phyloP scores from a whole-genome alignment of 2,329 filamentous ascomycete species.

The Aspergillus calidoustus region DNA sequence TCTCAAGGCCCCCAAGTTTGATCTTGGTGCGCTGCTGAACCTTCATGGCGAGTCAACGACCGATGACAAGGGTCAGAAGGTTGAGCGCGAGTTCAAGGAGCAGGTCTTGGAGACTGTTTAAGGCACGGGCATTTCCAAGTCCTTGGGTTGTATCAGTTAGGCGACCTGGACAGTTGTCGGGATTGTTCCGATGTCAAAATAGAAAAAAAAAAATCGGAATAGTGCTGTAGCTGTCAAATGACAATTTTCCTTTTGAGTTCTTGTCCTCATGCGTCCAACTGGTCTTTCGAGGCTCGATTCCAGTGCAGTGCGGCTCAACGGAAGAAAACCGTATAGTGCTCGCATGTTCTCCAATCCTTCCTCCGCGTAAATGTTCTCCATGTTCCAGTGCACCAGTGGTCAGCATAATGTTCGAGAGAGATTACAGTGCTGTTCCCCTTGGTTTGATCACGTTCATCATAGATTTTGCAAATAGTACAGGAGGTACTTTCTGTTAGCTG shows the following conservation, averaged over 20 bases:
- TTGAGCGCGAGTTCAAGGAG: slow-evolving; percentile 99
- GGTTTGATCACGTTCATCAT: too few species aligned
- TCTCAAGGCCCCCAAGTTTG: slow-evolving; percentile 98
- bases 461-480: too few species aligned
- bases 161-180: not conserved
- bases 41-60: slow-evolving; percentile 97
- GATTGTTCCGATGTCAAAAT: slow-evolving; percentile 16
- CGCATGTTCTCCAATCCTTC: too few species aligned
- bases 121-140: slow-evolving; percentile 69
- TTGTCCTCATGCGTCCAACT: not conserved
- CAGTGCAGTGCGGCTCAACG: too few species aligned
- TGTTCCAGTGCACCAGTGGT: too few species aligned
- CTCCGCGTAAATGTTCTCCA: too few species aligned
- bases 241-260: slow-evolving; percentile 9
- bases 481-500: too few species aligned
- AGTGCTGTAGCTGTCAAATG: slow-evolving; percentile 20
- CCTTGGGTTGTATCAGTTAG: slow-evolving; percentile 65
- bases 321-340: too few species aligned
- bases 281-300: too few species aligned
- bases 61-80: slow-evolving; percentile 97
- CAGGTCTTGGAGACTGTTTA: slow-evolving; percentile 91
- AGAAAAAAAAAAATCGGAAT: slow-evolving; percentile 12
- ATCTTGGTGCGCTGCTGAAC: slow-evolving; percentile 92
- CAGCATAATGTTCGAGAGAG: too few species aligned
- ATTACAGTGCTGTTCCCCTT: too few species aligned